These are phyloP conservation scores for Verticillium dahliae DNA, from an alignment of 2,329 filamentous ascomycete genomes.

Conservation along the genomic window DNA sequence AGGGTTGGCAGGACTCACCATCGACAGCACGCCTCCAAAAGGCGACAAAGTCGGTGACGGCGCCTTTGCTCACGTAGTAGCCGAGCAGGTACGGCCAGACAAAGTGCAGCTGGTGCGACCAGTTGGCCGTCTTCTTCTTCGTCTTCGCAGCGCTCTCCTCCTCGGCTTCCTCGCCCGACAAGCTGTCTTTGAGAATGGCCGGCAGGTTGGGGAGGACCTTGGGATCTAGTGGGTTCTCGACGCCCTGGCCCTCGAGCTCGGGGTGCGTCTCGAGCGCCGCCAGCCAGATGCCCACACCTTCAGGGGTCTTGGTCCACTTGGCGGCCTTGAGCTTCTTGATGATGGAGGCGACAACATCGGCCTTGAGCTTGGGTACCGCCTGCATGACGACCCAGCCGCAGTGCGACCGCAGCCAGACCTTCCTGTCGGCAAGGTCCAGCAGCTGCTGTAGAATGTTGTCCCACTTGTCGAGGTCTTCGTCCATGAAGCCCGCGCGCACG, in stretches of 20 bases:
- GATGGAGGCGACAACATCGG: conserved; percentile 50
- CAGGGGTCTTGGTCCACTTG: conserved; percentile 71
- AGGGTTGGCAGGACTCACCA: conserved; percentile 45
- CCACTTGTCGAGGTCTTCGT: conserved; percentile 55
- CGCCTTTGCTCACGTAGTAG: conserved; percentile 35
- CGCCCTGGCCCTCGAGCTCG: conserved; percentile 58
- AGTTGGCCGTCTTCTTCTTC: conserved; percentile 60
- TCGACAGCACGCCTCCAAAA: conserved; percentile 88
- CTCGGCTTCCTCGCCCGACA: conserved; percentile 36
- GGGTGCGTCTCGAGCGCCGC: conserved; percentile 59
- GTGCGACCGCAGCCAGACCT: conserved; percentile 83
- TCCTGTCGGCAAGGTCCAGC: conserved; percentile 68
- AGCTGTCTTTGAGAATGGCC: conserved; percentile 72
- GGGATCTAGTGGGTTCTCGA: conserved; percentile 69
- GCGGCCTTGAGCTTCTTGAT: conserved; percentile 56
- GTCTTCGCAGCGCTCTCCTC: conserved; percentile 20
- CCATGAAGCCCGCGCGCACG: conserved; percentile 69
- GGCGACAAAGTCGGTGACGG: conserved; percentile 52
- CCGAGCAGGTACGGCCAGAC: conserved; percentile 78
- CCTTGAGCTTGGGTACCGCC: conserved; percentile 57
- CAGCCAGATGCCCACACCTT: conserved; percentile 87
- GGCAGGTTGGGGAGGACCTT: conserved; percentile 64
- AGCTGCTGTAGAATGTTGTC: conserved; percentile 64
- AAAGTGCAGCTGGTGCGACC: conserved; percentile 77
- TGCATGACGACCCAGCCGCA: conserved; percentile 78